phyloP scores from a whole-genome alignment of 257 asterid genomes.

The Solanum megistacrolobum region DNA sequence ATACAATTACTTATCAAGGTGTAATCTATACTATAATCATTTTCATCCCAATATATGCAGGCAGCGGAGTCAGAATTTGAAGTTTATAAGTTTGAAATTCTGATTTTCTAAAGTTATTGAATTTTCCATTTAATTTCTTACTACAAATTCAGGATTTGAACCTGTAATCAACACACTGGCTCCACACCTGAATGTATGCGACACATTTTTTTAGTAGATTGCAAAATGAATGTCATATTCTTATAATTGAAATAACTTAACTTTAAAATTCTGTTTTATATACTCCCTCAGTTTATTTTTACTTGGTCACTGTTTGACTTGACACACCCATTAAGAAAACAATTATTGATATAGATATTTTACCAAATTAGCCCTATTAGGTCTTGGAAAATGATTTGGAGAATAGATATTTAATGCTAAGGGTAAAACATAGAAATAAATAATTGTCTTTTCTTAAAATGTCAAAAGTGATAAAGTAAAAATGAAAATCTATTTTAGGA shows the following conservation, averaged over 20 bases:
- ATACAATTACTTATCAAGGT: not conserved
- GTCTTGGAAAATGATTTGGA: not conserved
- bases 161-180: not conserved
- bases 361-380: not conserved
- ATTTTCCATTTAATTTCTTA: not conserved
- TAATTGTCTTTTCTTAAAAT: too few relatives aligned
- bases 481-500: too few relatives aligned
- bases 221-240: not conserved
- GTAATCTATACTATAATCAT: not conserved
- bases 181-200: not conserved
- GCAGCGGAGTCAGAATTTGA: not conserved
- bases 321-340: not conserved
- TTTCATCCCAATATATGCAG: not conserved
- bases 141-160: not conserved
- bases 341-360: not conserved
- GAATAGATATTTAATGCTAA: not conserved
- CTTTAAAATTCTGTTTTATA: not conserved
- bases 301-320: not conserved
- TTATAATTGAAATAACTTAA: not conserved
- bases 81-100: not conserved
- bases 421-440: not conserved
- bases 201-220: not conserved
- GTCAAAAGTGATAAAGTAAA: too few relatives aligned
- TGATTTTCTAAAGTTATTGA: too few relatives aligned
- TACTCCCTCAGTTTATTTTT: not conserved